Conservation (phyloP, 2,329 filamentous ascomycete genomes). For the Fusarium camptoceras region DNA sequence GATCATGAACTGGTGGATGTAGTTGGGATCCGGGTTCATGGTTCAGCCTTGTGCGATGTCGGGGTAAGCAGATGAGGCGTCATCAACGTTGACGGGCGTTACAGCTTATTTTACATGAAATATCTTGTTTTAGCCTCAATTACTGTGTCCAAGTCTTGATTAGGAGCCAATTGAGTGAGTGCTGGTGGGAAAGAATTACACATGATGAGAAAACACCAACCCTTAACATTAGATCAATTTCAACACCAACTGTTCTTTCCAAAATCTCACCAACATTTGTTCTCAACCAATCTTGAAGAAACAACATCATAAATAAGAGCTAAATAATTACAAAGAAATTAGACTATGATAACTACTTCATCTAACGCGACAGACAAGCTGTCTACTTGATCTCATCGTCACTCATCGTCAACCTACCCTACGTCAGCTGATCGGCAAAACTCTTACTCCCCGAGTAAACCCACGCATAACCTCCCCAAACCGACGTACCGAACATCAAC, state of each 20-base stretch:
- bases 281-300: neutral
- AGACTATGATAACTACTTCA: neutral
- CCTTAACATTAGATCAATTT: fast-evolving
- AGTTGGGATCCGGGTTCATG: neutral
- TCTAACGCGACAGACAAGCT: neutral
- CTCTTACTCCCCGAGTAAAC: neutral
- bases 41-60: neutral
- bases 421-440: slow-evolving; percentile 5
- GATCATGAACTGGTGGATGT: neutral
- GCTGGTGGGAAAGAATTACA: fast-evolving
- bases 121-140: neutral
- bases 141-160: fast-evolving
- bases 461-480: neutral
- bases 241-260: fast-evolving
- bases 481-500: neutral
- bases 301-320: neutral
- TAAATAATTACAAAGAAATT: neutral
- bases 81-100: neutral
- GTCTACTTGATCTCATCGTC: neutral
- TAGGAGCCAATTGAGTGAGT: neutral
- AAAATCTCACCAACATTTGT: neutral
- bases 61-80: neutral
- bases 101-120: neutral
- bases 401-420: slow-evolving; percentile 5
- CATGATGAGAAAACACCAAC: neutral